Evolutionary conservation across 441 rosid species (phyloP).

Genomic region (Pelargonium fulgidum): DNA sequence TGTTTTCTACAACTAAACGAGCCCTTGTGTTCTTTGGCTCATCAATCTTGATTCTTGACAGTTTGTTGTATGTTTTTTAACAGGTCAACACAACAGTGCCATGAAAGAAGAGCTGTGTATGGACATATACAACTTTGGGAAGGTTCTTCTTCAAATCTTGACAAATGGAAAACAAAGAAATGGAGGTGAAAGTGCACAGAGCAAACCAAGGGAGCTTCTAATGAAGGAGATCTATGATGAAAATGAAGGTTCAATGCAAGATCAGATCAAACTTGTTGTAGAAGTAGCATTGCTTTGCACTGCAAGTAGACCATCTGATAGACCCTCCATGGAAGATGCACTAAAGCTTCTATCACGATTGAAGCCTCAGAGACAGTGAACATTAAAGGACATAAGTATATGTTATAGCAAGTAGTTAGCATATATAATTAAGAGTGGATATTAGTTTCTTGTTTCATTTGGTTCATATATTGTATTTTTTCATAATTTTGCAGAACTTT

Average conservation of each 20-base stretch:
- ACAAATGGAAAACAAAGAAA: constrained; percentile 50
- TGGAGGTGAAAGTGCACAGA: constrained; percentile 35
- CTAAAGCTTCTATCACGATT: constrained; percentile 52
- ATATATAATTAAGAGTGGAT: no score
- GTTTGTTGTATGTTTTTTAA: not conserved
- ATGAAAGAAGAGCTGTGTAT: constrained; percentile 40
- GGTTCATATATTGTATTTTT: no score
- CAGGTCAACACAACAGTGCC: constrained; percentile 40
- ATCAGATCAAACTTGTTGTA: constrained; percentile 51
- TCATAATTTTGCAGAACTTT: no score
- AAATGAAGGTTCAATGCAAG: constrained; percentile 29
- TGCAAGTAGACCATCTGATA: constrained; percentile 38
- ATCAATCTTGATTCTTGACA: not conserved
- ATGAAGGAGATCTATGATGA: constrained; percentile 47
- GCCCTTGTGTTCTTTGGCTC: not conserved
- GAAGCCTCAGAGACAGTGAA: constrained; percentile 27
- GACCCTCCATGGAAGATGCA: constrained; percentile 63
- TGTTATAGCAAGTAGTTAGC: no score
- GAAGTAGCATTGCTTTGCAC: constrained; percentile 76
- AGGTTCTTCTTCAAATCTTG: constrained; percentile 62
- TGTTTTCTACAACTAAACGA: no score
- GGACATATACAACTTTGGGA: constrained; percentile 68
- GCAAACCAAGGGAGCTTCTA: constrained; percentile 53
- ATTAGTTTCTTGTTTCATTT: no score
- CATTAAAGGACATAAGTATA: no score